Base-by-base conservation (phyloP, 768 basidiomycete species). In the Hericium coralloides region DNA sequence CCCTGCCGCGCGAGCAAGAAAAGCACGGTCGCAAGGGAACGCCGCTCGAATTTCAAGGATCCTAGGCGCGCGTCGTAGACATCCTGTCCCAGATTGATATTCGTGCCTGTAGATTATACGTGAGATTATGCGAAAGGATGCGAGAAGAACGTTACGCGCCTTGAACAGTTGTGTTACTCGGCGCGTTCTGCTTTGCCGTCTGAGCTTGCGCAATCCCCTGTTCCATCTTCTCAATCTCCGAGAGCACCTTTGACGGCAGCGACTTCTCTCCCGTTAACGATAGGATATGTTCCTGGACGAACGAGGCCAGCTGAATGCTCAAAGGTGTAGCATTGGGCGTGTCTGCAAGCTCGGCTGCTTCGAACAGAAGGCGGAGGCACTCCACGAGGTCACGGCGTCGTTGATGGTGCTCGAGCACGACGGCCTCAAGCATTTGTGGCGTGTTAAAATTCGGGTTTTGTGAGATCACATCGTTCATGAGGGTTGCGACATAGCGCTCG, bases 401-500 rank as follows among this genome's bases (percentile, higher is more conserved):
- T 57, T 76, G 73, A 66, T 95, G 89, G 60, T 81, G 88, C 60
- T 82, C 77, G 38, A 83, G 74, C 14, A 93, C 68, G 18, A 87
- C 77, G 1, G 77, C 70, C 66, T 93, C 91, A 36, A 91, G 73
- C 52, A 75, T 80, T 55, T 73, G 75, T 2, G 81, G 75, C 4
- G 80, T 72, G 3, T 70, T 73, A 15, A 85, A 72, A 60, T 90
- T 89, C 0, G 89, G 85, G 64, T 84, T 83, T 58, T 77, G 72
- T 1, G 77, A 63, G 72, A 85, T 84, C 43, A 87, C 76, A 20
- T 78, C 71, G 57, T 87, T 81, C 49, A 92, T 74, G 17, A 92
- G 78, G 20, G 76, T 75, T 4, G 92, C 89, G 52, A 85, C 72
- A 69, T 89, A 84, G 63, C 85, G 82, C 72, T 95, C 93, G 12